These are phyloP conservation scores for Penicillium janthinellum DNA, from an alignment of 2,329 filamentous ascomycete species.

Conservation along the genomic window DNA sequence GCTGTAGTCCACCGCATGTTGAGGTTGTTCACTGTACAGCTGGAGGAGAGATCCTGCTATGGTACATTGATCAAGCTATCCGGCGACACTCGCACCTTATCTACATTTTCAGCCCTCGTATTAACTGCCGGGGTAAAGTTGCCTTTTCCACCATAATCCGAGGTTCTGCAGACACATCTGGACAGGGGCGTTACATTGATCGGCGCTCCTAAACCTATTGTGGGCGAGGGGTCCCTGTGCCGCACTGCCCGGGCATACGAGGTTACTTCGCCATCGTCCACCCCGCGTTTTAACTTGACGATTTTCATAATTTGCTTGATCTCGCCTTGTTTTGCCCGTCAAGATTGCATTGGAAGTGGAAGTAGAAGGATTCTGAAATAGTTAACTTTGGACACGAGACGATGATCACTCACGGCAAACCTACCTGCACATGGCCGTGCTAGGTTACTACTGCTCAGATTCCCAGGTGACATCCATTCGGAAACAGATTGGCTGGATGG, in stretches of 20 bases:
- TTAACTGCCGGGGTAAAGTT: neutral
- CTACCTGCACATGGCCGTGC: too few relatives aligned
- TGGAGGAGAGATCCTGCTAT: too few relatives aligned
- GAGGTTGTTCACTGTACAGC: neutral
- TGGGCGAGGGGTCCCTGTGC: neutral
- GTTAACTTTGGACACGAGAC: too few relatives aligned
- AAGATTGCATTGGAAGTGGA: too few relatives aligned
- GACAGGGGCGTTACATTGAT: constrained; percentile 17
- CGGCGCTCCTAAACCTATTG: constrained; percentile 5
- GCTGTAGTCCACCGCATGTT: constrained; percentile 8
- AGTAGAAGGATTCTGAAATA: too few relatives aligned
- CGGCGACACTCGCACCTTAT: neutral
- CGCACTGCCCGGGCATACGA: neutral
- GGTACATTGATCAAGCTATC: neutral
- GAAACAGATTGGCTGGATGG: too few relatives aligned
- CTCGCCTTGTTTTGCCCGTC: too few relatives aligned
- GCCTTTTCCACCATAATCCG: neutral
- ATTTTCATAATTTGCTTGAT: neutral
- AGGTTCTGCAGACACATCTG: constrained; percentile 3
- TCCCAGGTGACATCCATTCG: too few relatives aligned
- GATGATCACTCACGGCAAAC: too few relatives aligned
- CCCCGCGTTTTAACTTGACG: neutral
- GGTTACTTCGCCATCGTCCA: constrained; percentile 3
- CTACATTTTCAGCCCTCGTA: neutral
- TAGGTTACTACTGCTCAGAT: too few relatives aligned